Base-by-base conservation (phyloP, 805 yeast species). In the Candida nitratophila region DNA sequence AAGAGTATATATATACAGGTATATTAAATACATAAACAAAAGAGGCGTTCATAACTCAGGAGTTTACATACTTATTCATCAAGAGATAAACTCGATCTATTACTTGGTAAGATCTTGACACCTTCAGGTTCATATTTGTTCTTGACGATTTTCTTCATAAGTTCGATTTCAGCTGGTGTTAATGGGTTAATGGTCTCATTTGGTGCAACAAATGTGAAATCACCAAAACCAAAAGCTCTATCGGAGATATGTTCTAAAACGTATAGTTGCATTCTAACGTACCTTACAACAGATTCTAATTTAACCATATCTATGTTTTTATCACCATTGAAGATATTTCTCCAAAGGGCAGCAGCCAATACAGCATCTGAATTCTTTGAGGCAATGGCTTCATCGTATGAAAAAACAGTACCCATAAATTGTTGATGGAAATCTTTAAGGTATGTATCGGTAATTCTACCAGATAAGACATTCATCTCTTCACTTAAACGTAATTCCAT, bases 181-280 rank as follows among this genome's bases (percentile, higher is more conserved):
- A 89, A 70, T 19, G 83, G 85, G 51, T 75, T 79, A 40, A 91
- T 95, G 4, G 82, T 75, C 59, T 81, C 80, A 60, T 83, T 78
- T 12, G 96, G 95, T 11, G 90, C 79, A 34, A 87, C 84, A 65
- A 93, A 93, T 44, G 73, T 74, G 63, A 90, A 89, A 54, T 81
- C 79, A 29, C 99, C 99, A 52, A 86, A 79, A 1, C 95, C 96
- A 69, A 93, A 91, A 52, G 91, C 96, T 53, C 95, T 74, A 62
- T 93, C 99, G 29, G 88, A 76, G 73, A 88, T 78, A 60, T 82
- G 81, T 59, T 84, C 84, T 56, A 93, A 69, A 15, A 93, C 91
- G 59, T 90, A 93, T 41, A 93, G 68, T 60, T 93, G 96, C 53
- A 86, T 83, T 61, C 97, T 81, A 24, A 88, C 83, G 59, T 91